Evolutionary conservation across 2,329 filamentous ascomycete genomes (phyloP), one percentile per base, ranked within the genome.

Genomic region (Raffaelea ambrosiae): DNA sequence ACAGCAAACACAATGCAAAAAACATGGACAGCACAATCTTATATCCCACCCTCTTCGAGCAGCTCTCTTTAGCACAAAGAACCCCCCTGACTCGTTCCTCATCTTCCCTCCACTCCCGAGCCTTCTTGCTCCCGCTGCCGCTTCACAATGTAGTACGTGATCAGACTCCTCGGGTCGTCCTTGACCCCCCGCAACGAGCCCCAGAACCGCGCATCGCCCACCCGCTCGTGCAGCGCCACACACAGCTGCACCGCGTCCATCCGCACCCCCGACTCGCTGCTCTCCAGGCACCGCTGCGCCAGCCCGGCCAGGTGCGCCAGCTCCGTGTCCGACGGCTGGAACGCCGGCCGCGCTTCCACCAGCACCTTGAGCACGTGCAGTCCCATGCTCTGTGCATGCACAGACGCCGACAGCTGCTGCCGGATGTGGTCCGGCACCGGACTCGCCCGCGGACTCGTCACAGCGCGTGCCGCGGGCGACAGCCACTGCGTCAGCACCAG

Each of bases 211-310:
- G 58, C 63, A 47, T 83, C 79, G 13, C 80, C 79, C 9, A 84
- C 71, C 11, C 76, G 65, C 42, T 73, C 70, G 60, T 89, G 84
- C 51, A 89, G 66, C 50, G 82, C 79, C 22, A 88, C 81, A 57
- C 85, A 88, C n/a, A 89, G 72, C 60, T 87, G 81, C 41, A 89
- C 83, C n/a, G 85, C 83, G 51, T 86, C 85, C 73, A 88, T 86
- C 38, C 80, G 71, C 8, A 84, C 80, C 7, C 75, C 78, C 43
- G 77, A 81, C 57, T 83, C 79, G 22, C 66, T 60, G 53, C 76
- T 81, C 53, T 79, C 77, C 18, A 84, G 68, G 53, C 79, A 83
- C 40, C 72, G 67, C n/a, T 66, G 66, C 3, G 77, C 70, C 20
- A 83, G 65, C 10, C 55, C 63, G 2, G 74, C 68, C 33, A 83